Conservation (phyloP, 345 rosid genomes). For the Camelina laxa region DNA sequence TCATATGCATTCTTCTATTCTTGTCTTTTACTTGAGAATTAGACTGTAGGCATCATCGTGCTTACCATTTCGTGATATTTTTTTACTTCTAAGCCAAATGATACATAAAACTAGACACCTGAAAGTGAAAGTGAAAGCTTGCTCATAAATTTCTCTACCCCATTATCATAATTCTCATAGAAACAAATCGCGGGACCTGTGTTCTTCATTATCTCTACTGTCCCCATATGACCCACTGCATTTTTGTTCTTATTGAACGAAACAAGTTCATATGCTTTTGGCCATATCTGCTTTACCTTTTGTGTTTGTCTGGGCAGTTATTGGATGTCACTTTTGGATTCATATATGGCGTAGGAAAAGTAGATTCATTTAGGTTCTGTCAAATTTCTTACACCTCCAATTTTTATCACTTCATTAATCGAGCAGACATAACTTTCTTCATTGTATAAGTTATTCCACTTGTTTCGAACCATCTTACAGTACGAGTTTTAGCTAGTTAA, state of each 20-base stretch:
- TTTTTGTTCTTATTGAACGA: conserved; percentile 29
- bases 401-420: conserved; percentile 45
- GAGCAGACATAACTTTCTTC: conserved; percentile 52
- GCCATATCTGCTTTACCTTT: conserved; percentile 32
- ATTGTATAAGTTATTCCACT: background rate
- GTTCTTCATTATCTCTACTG: conserved; percentile 26
- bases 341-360: conserved; percentile 36
- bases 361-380: conserved; percentile 31
- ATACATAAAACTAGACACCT: conserved; percentile 21
- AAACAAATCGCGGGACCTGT: background rate
- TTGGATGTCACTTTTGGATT: conserved; percentile 42
- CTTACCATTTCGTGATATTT: background rate
- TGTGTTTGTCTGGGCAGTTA: conserved; percentile 32
- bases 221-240: conserved; percentile 29
- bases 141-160: conserved; percentile 7
- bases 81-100: conserved; percentile 20
- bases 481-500: conserved; percentile 4
- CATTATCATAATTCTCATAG: conserved; percentile 14
- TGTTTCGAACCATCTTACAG: background rate
- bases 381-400: conserved; percentile 40
- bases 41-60: conserved; percentile 9
- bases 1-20: conserved; percentile 48
- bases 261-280: conserved; percentile 34
- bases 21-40: conserved; percentile 16
- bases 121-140: background rate